Evolutionary conservation across 2,329 filamentous ascomycete genomes (phyloP), one percentile per base, ranked within the genome.

Genomic region (Sphaerulina vaccinii): DNA sequence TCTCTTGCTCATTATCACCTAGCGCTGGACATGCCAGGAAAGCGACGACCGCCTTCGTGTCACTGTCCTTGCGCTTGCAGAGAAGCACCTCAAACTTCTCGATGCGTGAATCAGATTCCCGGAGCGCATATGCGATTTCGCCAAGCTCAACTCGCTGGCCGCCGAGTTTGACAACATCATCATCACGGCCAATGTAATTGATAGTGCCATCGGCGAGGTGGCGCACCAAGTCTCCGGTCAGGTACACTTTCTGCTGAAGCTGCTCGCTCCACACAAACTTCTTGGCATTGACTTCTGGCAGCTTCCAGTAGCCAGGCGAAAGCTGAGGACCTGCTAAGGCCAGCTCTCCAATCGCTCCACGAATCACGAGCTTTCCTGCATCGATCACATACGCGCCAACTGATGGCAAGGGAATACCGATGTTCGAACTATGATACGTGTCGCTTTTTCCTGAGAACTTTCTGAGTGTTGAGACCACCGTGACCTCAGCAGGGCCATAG

Each of bases 101-200:
- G 19, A 54, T 35, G 4, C 48, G 41, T 3, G 36, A 9, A 22
- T 56, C 51, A n/a, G 54, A 51, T 16, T 54, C 54, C 22, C 21
- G 40, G 15, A 54, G 39, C 3, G 54, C 51, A 45, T 48, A 53
- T 50, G 82, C 85, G 42, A 95, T 84, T 63, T 92, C 89, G 1
- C 80, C 79, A 11, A 90, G 77, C 63, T 93, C 88, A 27, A 95
- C 83, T 38, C 86, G 75, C 59, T 90, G 86, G 0, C 89, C 88
- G 24, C 87, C 80, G 10, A 95, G 75, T 65, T 92, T 93, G 46
- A 91, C 75, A 67, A 92, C 87, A 53, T 85, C 85, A 60, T 92
- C 88, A 16, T 84, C 75, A 22, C 88, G 80, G 11, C 87, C 87
- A 9, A 82, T 69, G 35, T 90, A 87, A 22, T 51, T 37, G 22